phyloP scores from a whole-genome alignment of 352 stramenopile genomes.

The Pythium grandisporangium region DNA sequence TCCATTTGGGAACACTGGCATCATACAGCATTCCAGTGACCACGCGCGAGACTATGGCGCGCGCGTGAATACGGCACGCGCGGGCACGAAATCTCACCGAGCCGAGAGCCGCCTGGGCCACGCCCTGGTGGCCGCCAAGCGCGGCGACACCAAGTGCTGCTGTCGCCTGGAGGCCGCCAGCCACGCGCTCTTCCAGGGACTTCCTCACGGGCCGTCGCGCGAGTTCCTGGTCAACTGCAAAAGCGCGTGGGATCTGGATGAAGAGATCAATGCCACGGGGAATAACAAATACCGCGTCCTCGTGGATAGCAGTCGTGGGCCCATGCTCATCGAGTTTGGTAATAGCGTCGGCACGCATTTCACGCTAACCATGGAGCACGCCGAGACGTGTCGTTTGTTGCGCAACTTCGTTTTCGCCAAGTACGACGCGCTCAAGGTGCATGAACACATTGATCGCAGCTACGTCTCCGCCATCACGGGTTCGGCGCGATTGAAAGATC shows the following conservation, averaged over 20 bases:
- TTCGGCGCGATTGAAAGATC: constrained; percentile 33
- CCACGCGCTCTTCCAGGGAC: constrained; percentile 27
- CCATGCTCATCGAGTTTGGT: constrained; percentile 77
- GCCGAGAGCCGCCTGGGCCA: constrained; percentile 26
- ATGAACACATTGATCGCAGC: constrained; percentile 68
- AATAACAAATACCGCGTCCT: constrained; percentile 75
- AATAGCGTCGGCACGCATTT: constrained; percentile 74
- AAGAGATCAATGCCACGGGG: constrained; percentile 60
- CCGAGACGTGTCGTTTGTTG: constrained; percentile 32
- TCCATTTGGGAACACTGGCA: constrained; percentile 66
- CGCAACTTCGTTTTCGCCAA: constrained; percentile 53
- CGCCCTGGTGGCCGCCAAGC: constrained; percentile 31
- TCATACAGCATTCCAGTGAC: constrained; percentile 62
- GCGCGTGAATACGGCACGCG: constrained; percentile 50
- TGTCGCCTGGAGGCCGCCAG: constrained; percentile 40
- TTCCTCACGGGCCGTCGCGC: constrained; percentile 6
- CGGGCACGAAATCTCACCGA: constrained; percentile 34
- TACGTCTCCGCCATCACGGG: constrained; percentile 61
- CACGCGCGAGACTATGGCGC: constrained; percentile 40
- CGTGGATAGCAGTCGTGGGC: constrained; percentile 59
- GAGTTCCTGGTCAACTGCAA: constrained; percentile 67
- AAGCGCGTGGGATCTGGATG: constrained; percentile 74
- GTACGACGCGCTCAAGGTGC: constrained; percentile 44
- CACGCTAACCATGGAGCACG: constrained; percentile 37
- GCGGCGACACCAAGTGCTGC: constrained; percentile 59